Conservation (phyloP, 73 alveolate genomes). For the Diophrys appendiculata region DNA sequence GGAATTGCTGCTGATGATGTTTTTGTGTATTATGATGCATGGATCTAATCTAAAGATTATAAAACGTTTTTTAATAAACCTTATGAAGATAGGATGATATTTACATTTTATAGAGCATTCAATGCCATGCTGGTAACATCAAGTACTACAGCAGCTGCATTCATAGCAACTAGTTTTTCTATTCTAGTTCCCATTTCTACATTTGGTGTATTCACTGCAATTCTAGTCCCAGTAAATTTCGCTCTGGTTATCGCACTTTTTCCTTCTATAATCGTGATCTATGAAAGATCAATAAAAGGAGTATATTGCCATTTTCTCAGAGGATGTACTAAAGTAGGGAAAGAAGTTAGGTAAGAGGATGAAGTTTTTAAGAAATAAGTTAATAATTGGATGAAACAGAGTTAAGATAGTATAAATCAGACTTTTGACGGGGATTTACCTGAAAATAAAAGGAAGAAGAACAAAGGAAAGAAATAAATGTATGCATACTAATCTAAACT, state of each 20-base stretch:
- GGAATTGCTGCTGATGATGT: slow-evolving; percentile 57
- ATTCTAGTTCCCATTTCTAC: neutral
- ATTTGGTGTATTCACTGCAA: neutral
- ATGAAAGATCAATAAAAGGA: slow-evolving; percentile 22
- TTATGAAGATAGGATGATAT: too few relatives aligned
- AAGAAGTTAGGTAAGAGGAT: too few relatives aligned
- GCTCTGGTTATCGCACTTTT: neutral
- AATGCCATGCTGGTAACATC: slow-evolving; percentile 2
- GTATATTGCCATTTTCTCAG: too few relatives aligned
- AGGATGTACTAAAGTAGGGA: too few relatives aligned
- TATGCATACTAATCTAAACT: too few relatives aligned
- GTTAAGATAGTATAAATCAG: too few relatives aligned
- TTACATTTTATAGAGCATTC: slow-evolving; percentile 23
- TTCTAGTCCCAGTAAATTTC: neutral
- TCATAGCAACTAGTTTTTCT: neutral
- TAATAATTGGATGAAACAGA: too few relatives aligned
- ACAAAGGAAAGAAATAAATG: too few relatives aligned
- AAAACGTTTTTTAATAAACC: too few relatives aligned
- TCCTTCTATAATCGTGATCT: slow-evolving; percentile 16
- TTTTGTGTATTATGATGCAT: slow-evolving; percentile 51
- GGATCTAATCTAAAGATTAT: neutral
- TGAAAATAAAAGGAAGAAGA: too few relatives aligned
- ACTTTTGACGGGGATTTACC: too few relatives aligned
- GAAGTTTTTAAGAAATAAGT: too few relatives aligned
- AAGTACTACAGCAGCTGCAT: neutral